Percentiles rank a stretch among this genome's conserved stretches.
These are phyloP conservation scores for Pterula multifida DNA, from an alignment of 1,284 basidiomycete species.

Conservation along the genomic window DNA sequence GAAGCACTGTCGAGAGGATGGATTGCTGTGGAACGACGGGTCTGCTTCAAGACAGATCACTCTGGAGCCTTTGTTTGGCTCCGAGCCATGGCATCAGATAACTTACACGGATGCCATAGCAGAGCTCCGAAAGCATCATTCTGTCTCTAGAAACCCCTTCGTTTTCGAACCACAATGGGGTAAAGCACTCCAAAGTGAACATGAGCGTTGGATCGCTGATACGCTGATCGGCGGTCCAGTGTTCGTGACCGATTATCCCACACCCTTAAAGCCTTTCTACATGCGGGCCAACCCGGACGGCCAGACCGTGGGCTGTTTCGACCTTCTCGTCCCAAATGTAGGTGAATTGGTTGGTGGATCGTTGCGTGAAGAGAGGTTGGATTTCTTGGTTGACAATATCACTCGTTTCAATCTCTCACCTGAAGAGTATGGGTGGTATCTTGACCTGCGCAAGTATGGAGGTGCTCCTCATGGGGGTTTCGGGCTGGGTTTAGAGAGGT, in stretches of 20 bases:
- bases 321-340: slow-evolving; percentile 78
- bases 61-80: slow-evolving; percentile 18
- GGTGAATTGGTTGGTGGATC: slow-evolving; percentile 93
- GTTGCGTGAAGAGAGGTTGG: slow-evolving; percentile 75
- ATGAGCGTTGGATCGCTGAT: slow-evolving; percentile 84
- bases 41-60: not conserved
- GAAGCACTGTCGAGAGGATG: not conserved
- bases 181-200: slow-evolving; percentile 69
- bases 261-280: slow-evolving; percentile 85
- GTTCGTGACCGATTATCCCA: slow-evolving; percentile 89
- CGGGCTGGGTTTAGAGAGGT: slow-evolving; percentile 85
- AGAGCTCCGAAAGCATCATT: slow-evolving; percentile 35
- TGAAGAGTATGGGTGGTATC: slow-evolving; percentile 73
- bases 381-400: slow-evolving; percentile 43
- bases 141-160: slow-evolving; percentile 26
- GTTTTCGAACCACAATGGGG: slow-evolving; percentile 60
- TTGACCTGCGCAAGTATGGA: slow-evolving; percentile 70
- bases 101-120: slow-evolving; percentile 72
- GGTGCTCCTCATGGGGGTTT: slow-evolving; percentile 88
- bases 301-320: slow-evolving; percentile 86
- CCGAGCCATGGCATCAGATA: slow-evolving; percentile 55
- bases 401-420: slow-evolving; percentile 31
- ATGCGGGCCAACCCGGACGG: slow-evolving; percentile 58
- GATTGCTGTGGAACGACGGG: slow-evolving; percentile 20
- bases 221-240: slow-evolving; percentile 60